Percentiles rank a stretch among this genome's conserved stretches.
Evolutionary conservation across 305 asterid species (phyloP).

Genomic region (Fraxinus floribunda): DNA sequence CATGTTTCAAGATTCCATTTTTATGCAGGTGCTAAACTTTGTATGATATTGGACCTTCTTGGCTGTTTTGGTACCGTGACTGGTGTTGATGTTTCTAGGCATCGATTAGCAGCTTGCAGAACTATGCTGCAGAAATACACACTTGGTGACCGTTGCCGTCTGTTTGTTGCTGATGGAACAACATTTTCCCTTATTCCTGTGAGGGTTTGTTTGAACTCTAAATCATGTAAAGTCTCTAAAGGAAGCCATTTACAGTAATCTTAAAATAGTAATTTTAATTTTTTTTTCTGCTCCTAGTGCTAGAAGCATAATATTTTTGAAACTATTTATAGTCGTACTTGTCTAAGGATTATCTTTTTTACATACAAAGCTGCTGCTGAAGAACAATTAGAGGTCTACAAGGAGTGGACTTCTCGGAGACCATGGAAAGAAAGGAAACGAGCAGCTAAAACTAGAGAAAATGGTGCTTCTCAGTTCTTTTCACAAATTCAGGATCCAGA

Average conservation of each 20-base stretch:
- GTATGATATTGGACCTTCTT: conserved; percentile 85
- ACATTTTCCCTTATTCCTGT: conserved; percentile 66
- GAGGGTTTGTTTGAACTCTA: conserved; percentile 39
- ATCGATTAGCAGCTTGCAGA: conserved; percentile 90
- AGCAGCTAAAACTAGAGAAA: conserved; percentile 53
- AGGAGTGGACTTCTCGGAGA: conserved; percentile 70
- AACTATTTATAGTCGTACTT: conserved; percentile 10
- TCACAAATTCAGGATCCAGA: conserved; percentile 66
- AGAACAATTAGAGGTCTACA: conserved; percentile 44
- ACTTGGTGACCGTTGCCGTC: conserved; percentile 78
- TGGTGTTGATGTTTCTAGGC: conserved; percentile 83
- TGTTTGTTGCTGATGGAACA: conserved; percentile 94
- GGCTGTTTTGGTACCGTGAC: conserved; percentile 82
- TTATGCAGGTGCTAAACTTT: conserved; percentile 88
- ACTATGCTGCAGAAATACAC: conserved; percentile 75
- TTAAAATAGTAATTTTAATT: not conserved
- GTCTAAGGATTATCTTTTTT: conserved; percentile 19
- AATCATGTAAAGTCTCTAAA: conserved; percentile 43
- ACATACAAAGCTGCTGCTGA: conserved; percentile 34
- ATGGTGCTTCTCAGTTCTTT: conserved; percentile 29
- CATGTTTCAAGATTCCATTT: conserved; percentile 8
- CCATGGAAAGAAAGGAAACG: conserved; percentile 86
- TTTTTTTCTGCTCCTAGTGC: conserved; percentile 7
- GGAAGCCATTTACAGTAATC: not conserved
- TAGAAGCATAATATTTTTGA: conserved; percentile 1